Conservation (phyloP, 2,329 filamentous ascomycete species). For the Apiospora arundinis region DNA sequence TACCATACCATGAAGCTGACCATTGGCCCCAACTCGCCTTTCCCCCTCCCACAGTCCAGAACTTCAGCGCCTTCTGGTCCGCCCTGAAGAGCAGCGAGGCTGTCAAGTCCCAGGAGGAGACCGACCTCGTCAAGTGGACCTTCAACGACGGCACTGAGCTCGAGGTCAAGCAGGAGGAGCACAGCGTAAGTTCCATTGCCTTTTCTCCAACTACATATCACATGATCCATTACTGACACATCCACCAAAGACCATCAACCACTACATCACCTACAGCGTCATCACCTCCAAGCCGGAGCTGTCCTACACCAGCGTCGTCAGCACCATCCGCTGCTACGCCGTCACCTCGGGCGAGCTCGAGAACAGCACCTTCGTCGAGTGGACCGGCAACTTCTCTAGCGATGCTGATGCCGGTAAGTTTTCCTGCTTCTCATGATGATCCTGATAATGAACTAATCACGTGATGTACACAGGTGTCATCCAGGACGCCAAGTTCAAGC, state of each 20-base stretch:
- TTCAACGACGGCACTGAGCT: slow-evolving; percentile 73
- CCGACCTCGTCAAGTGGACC: slow-evolving; percentile 72
- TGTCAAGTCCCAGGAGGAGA: slow-evolving; percentile 69
- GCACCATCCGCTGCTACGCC: slow-evolving; percentile 69
- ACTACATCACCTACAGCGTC: slow-evolving; percentile 77
- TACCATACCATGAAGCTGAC: neutral
- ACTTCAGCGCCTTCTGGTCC: slow-evolving; percentile 72
- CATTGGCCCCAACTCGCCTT: neutral
- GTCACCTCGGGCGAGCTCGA: slow-evolving; percentile 71
- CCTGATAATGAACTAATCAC: slow-evolving; percentile 27
- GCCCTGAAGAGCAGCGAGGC: slow-evolving; percentile 66
- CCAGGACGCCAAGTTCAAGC: slow-evolving; percentile 79
- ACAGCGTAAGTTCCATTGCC: slow-evolving; percentile 59
- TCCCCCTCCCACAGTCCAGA: slow-evolving; percentile 50
- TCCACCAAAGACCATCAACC: slow-evolving; percentile 62
- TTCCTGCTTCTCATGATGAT: neutral
- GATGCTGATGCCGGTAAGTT: slow-evolving; percentile 67
- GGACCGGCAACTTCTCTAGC: slow-evolving; percentile 73
- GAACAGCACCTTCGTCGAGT: slow-evolving; percentile 71
- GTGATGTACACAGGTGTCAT: slow-evolving; percentile 62
- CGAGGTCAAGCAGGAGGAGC: slow-evolving; percentile 79
- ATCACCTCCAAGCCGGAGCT: slow-evolving; percentile 71
- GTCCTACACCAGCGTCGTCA: slow-evolving; percentile 69
- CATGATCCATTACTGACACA: neutral
- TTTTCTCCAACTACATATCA: neutral